Conservation (phyloP, 805 yeast genomes). For the Lipomyces orientalis region DNA sequence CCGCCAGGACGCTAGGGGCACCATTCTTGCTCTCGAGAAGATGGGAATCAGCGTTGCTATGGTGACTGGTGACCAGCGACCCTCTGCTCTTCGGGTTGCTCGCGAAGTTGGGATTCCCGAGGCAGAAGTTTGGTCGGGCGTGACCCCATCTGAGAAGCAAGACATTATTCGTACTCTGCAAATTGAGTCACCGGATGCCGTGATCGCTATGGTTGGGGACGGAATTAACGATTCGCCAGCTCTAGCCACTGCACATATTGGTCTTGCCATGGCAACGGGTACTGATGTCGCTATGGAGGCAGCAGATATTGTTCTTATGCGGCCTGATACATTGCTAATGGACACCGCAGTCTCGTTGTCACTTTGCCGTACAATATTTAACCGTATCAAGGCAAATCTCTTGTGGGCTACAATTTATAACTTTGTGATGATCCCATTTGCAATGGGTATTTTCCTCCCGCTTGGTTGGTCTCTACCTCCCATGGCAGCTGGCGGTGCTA, state of each 20-base stretch:
- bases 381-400: constrained; percentile 79
- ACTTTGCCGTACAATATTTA: constrained; percentile 71
- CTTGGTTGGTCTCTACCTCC: constrained; percentile 79
- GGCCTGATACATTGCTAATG: constrained; percentile 44
- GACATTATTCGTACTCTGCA: constrained; percentile 66
- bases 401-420: constrained; percentile 88
- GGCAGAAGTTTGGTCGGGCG: constrained; percentile 71
- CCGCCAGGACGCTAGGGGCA: constrained; percentile 66
- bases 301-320: constrained; percentile 85
- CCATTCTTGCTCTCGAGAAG: constrained; percentile 59
- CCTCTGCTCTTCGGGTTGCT: constrained; percentile 70
- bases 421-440: constrained; percentile 86
- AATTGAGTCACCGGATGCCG: constrained; percentile 35
- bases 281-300: constrained; percentile 96
- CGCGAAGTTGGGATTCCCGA: constrained; percentile 66
- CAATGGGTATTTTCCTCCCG: constrained; percentile 89
- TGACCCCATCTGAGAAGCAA: constrained; percentile 79
- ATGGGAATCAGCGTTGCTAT: constrained; percentile 72
- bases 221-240: constrained; percentile 99
- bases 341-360: constrained; percentile 61
- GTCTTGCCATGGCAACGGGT: constrained; percentile 90
- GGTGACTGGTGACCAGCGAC: constrained; percentile 84
- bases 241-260: constrained; percentile 82
- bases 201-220: constrained; percentile 91
- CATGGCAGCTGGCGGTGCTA: constrained; percentile 86